Conservation (phyloP, 768 basidiomycete genomes). For the Leccinum uliginosum region DNA sequence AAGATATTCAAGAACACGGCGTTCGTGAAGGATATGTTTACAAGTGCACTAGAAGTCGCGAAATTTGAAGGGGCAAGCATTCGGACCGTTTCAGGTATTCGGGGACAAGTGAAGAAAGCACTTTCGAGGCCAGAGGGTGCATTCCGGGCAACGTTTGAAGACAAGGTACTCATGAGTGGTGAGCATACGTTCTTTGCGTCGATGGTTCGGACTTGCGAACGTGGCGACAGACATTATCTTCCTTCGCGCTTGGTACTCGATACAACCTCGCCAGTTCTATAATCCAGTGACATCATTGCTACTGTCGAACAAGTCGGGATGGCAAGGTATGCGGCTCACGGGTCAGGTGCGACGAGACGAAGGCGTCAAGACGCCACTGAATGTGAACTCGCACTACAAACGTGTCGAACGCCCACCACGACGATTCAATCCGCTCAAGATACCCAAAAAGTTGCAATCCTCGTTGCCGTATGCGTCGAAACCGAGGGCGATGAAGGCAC, state of each 20-base stretch:
- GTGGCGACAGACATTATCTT: conserved; percentile 76
- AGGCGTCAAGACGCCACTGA: conserved; percentile 73
- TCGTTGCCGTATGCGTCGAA: conserved; percentile 90
- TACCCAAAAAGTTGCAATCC: conserved; percentile 88
- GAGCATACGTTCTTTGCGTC: conserved; percentile 28
- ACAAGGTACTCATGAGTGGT: conserved; percentile 96
- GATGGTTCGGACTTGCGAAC: background rate
- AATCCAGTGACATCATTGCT: conserved; percentile 93
- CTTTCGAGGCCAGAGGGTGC: conserved; percentile 92
- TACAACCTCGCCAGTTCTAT: conserved; percentile 93
- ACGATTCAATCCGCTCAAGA: conserved; percentile 85
- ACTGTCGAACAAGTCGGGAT: conserved; percentile 72
- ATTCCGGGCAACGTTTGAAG: conserved; percentile 96
- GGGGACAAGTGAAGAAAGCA: conserved; percentile 97
- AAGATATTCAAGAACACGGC: conserved; percentile 99
- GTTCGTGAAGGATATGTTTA: conserved; percentile 98
- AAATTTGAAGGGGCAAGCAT: conserved; percentile 99
- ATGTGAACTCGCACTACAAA: conserved; percentile 87
- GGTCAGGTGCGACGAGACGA: conserved; percentile 89
- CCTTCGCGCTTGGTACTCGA: conserved; percentile 93
- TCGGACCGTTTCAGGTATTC: conserved; percentile 89
- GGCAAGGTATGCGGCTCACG: conserved; percentile 95
- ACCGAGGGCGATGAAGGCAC: conserved; percentile 76
- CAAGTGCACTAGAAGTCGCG: conserved; percentile 86
- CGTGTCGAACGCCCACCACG: conserved; percentile 72